These are phyloP conservation scores for Skeletonema menzelii DNA, from an alignment of 108 stramenopile species.

Conservation along the genomic window DNA sequence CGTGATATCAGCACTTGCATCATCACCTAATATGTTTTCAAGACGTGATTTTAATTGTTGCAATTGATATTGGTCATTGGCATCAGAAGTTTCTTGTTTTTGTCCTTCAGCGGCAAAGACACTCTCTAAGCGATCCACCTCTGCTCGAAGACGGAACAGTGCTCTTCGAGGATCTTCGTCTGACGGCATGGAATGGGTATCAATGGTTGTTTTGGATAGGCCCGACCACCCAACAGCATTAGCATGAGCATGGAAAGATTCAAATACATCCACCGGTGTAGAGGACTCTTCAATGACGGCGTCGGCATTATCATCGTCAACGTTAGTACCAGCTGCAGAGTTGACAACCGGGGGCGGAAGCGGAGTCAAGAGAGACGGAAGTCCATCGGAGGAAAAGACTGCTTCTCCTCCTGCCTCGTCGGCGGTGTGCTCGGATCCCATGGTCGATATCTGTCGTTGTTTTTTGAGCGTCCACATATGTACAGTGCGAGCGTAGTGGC, in stretches of 20 bases:
- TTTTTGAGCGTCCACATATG: too few species aligned
- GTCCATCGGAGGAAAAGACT: conserved; percentile 74
- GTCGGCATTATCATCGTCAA: conserved; percentile 8
- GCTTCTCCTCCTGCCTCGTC: conserved; percentile 86
- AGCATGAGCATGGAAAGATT: conserved; percentile 17
- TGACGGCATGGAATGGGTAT: background rate
- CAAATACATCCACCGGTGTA: conserved; percentile 22
- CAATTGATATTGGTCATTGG: conserved; percentile 5
- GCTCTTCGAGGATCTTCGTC: conserved; percentile 32
- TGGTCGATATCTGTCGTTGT: background rate
- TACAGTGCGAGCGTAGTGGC: too few species aligned
- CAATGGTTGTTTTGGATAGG: conserved; percentile 6
- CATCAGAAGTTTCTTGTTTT: background rate
- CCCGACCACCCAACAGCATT: conserved; percentile 13
- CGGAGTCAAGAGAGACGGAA: conserved; percentile 54
- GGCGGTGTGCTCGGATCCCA: conserved; percentile 47
- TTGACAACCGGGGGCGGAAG: conserved; percentile 44
- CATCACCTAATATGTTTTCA: conserved; percentile 21
- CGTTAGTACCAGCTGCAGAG: conserved; percentile 1
- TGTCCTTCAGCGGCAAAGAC: conserved; percentile 4
- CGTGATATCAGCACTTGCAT: background rate
- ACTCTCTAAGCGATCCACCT: conserved; percentile 37
- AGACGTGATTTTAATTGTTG: conserved; percentile 29
- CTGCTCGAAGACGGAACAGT: conserved; percentile 25
- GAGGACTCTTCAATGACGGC: conserved; percentile 32